Percentiles rank a stretch among this genome's conserved stretches.
Conservation (phyloP, 2,329 filamentous ascomycete genomes). For the Penicillium sp. region DNA sequence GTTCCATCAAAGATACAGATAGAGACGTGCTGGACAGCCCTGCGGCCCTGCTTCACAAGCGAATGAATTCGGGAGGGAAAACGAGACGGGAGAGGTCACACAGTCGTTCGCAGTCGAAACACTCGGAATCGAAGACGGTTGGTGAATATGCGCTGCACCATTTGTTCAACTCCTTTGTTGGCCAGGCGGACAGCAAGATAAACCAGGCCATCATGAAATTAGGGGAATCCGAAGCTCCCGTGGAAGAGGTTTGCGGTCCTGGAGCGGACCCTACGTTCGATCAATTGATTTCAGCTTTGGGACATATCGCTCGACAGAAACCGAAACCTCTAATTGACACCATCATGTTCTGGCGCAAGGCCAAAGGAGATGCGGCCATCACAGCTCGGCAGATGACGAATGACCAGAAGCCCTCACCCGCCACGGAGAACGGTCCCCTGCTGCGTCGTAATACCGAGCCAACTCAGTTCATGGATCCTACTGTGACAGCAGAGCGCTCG, state of each 20-base stretch:
- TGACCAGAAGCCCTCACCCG: slow-evolving; percentile 33
- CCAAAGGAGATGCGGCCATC: slow-evolving; percentile 85
- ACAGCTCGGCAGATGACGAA: slow-evolving; percentile 55
- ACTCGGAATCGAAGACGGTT: slow-evolving; percentile 85
- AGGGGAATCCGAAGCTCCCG: slow-evolving; percentile 76
- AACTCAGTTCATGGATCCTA: slow-evolving; percentile 47
- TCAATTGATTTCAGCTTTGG: slow-evolving; percentile 87
- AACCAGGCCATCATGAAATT: slow-evolving; percentile 80
- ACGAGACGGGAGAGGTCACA: slow-evolving; percentile 70
- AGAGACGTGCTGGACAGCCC: slow-evolving; percentile 28
- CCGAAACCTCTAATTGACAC: slow-evolving; percentile 95
- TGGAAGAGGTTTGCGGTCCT: slow-evolving; percentile 87
- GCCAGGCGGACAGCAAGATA: slow-evolving; percentile 94
- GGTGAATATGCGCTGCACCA: slow-evolving; percentile 97
- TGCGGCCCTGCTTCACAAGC: slow-evolving; percentile 34
- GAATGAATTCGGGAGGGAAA: slow-evolving; percentile 63
- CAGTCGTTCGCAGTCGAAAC: slow-evolving; percentile 74
- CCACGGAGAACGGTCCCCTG: slow-evolving; percentile 50
- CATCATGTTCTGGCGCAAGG: slow-evolving; percentile 97
- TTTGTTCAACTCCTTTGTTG: slow-evolving; percentile 94
- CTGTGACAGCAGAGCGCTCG: slow-evolving; percentile 28
- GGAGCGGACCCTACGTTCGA: slow-evolving; percentile 88
- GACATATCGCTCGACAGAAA: slow-evolving; percentile 90
- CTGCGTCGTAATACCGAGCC: slow-evolving; percentile 76
- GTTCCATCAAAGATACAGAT: slow-evolving; percentile 43